These are phyloP conservation scores for Gyromitra esculenta DNA, from an alignment of 2,329 filamentous ascomycete genomes.

Conservation along the genomic window DNA sequence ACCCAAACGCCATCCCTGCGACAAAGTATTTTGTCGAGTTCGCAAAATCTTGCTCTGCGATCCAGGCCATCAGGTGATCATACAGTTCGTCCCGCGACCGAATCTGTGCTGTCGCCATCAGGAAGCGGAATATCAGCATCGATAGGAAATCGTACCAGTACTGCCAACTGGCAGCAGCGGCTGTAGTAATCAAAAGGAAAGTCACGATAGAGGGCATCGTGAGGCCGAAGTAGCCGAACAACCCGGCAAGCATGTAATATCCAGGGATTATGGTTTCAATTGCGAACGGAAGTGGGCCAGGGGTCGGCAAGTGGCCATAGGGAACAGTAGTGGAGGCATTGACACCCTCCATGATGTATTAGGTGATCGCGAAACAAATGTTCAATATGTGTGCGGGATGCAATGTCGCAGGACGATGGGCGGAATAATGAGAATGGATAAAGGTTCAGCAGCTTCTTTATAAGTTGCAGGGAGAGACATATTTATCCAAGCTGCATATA, in stretches of 20 bases:
- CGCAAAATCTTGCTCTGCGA: constrained; percentile 71
- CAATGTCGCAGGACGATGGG: background rate
- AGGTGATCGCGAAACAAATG: background rate
- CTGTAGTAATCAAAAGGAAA: constrained; percentile 39
- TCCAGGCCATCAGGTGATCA: constrained; percentile 76
- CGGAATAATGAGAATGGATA: background rate
- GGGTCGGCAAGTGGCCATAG: background rate
- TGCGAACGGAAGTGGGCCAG: constrained; percentile 5
- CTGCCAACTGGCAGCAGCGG: constrained; percentile 44
- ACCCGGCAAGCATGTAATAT: constrained; percentile 21
- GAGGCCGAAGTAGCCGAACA: constrained; percentile 46
- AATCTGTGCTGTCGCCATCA: constrained; percentile 74
- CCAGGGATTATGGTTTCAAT: constrained; percentile 41
- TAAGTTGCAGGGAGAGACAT: constrained; percentile 4
- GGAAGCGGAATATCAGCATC: constrained; percentile 56
- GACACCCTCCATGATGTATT: constrained; percentile 35
- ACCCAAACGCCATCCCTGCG: constrained; percentile 46
- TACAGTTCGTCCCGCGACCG: constrained; percentile 77
- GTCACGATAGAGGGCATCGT: constrained; percentile 42
- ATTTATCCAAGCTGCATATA: background rate
- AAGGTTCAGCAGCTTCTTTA: constrained; percentile 25
- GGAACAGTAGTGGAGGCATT: constrained; percentile 31
- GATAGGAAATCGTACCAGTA: constrained; percentile 49
- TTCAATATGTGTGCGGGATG: constrained; percentile 5
- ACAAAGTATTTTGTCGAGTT: constrained; percentile 44